Percentiles rank a stretch among this genome's conserved stretches.
phyloP scores from a whole-genome alignment of 2,329 filamentous ascomycete species.

The Fusarium fracticaudum region DNA sequence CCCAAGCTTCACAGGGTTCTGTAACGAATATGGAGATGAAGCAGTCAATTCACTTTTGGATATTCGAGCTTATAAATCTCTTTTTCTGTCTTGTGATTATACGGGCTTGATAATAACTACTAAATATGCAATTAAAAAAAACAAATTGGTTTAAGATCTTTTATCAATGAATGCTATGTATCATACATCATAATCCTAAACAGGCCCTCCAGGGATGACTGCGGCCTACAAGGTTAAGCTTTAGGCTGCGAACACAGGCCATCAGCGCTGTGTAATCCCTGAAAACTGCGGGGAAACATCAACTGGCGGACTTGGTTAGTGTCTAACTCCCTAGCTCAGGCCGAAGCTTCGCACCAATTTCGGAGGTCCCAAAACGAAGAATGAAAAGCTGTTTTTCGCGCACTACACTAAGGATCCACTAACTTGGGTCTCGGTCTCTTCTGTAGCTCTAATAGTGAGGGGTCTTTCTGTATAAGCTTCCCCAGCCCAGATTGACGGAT shows the following conservation, averaged over 20 bases:
- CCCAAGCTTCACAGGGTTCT: accelerated
- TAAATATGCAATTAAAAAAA: not conserved
- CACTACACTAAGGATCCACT: not conserved
- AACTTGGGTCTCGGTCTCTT: not conserved
- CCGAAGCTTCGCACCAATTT: not conserved
- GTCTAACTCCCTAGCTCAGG: not conserved
- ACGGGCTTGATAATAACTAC: accelerated
- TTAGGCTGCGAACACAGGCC: no score
- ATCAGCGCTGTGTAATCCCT: not conserved
- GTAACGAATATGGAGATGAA: not conserved
- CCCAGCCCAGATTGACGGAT: not conserved
- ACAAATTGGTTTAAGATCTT: no score
- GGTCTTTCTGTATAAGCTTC: not conserved
- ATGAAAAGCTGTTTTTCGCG: not conserved
- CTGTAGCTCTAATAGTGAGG: not conserved
- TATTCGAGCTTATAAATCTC: not conserved
- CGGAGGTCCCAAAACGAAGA: not conserved
- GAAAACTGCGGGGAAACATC: not conserved
- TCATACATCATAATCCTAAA: accelerated
- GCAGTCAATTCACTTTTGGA: not conserved
- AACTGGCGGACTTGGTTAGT: not conserved
- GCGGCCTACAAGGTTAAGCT: no score
- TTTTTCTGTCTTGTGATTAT: accelerated
- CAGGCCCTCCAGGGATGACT: no score
- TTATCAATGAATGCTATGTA: not conserved